Conservation (phyloP, 192 early-diverging fungal species). For the Ambispora gerdemannii region DNA sequence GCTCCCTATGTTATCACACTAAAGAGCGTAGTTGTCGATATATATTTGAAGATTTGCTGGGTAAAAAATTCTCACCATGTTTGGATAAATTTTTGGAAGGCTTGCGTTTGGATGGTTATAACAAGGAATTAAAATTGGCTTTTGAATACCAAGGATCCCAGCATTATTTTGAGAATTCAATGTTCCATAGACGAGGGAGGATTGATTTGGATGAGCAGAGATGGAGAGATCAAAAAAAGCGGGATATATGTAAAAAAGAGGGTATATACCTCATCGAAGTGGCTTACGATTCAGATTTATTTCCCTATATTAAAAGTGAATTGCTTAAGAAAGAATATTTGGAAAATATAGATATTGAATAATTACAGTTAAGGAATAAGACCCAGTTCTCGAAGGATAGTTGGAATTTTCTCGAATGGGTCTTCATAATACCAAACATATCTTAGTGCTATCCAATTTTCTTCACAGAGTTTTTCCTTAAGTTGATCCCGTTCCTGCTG, state of each 20-base stretch:
- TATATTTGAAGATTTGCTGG: slow-evolving; percentile 12
- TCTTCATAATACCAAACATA: slow-evolving; percentile 18
- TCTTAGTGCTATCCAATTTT: not conserved
- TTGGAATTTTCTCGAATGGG: slow-evolving; percentile 4
- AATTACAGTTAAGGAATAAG: slow-evolving; percentile 1
- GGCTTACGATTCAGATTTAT: not conserved
- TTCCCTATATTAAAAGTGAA: slow-evolving; percentile 9
- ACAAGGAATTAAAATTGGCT: too few relatives aligned
- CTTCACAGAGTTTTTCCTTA: not conserved
- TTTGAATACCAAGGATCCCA: not conserved
- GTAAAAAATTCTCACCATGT: too few relatives aligned
- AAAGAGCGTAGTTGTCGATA: not conserved
- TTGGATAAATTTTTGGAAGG: too few relatives aligned
- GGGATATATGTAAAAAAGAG: slow-evolving; percentile 12
- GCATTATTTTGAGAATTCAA: not conserved
- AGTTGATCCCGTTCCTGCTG: too few relatives aligned
- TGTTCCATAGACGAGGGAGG: not conserved
- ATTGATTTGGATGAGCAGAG: not conserved
- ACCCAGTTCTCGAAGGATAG: slow-evolving; percentile 1
- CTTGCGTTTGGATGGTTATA: too few relatives aligned
- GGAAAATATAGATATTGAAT: not conserved
- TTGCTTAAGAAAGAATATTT: slow-evolving; percentile 8
- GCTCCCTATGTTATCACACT: not conserved
- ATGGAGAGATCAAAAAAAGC: slow-evolving; percentile 2
- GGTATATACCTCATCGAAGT: slow-evolving; percentile 8